A percentile compares a stretch with the other conserved stretches of the same genome.
Evolutionary conservation across 805 yeast species (phyloP).

Genomic region (Candida hungchunana): DNA sequence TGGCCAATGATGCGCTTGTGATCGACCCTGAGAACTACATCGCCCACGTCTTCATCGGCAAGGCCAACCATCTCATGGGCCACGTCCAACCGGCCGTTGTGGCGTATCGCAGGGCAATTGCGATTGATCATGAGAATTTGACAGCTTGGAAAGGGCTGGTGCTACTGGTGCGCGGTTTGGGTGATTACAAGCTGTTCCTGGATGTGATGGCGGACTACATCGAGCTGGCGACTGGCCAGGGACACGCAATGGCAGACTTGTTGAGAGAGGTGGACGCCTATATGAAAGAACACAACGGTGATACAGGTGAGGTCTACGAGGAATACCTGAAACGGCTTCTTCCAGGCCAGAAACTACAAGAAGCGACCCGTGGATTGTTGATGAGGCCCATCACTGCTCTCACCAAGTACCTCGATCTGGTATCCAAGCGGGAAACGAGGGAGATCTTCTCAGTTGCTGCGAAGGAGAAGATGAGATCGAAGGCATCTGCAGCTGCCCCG

Average conservation of each 20-base stretch:
- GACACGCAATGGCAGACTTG: conserved; percentile 45
- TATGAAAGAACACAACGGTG: conserved; percentile 33
- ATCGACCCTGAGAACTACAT: conserved; percentile 54
- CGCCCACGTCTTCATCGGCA: conserved; percentile 71
- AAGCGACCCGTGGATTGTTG: conserved; percentile 43
- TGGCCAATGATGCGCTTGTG: conserved; percentile 51
- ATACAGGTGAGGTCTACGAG: conserved; percentile 35
- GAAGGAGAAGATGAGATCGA: conserved; percentile 42
- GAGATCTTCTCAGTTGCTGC: conserved; percentile 38
- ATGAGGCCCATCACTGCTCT: conserved; percentile 45
- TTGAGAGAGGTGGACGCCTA: conserved; percentile 44
- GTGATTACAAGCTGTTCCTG: conserved; percentile 44
- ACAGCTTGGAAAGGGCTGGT: conserved; percentile 82
- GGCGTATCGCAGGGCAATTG: conserved; percentile 47
- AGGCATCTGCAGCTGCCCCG: conserved; percentile 24
- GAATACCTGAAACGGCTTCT: conserved; percentile 44
- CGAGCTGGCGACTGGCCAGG: conserved; percentile 36
- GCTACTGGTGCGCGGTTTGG: conserved; percentile 36
- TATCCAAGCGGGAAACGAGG: conserved; percentile 36
- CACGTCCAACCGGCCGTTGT: conserved; percentile 36
- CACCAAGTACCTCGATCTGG: conserved; percentile 38
- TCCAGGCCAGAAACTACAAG: conserved; percentile 56
- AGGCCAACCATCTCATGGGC: conserved; percentile 48
- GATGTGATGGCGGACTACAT: conserved; percentile 41
- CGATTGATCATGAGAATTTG: conserved; percentile 44